These are phyloP conservation scores for Quercus rubra DNA, from an alignment of 306 rosid genomes.

Conservation along the genomic window DNA sequence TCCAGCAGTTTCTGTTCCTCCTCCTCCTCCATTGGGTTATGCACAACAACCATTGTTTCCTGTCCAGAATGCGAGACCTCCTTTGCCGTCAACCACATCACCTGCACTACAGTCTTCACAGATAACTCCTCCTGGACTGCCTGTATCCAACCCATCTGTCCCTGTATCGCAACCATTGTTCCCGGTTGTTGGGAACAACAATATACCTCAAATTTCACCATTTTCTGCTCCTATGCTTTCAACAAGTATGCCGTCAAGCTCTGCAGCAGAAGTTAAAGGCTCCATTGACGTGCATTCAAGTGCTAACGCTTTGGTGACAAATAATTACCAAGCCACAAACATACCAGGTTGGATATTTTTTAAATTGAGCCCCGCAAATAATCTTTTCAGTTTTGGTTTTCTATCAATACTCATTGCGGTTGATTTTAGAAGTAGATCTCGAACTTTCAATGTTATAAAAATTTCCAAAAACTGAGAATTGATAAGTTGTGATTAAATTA, in stretches of 20 bases:
- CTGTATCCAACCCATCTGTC: slow-evolving; percentile 55
- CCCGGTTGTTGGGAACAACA: slow-evolving; percentile 82
- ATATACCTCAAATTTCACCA: slow-evolving; percentile 56
- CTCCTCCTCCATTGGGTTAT: slow-evolving; percentile 62
- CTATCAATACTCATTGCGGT: not conserved
- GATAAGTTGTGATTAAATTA: not conserved
- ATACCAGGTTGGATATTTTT: slow-evolving; percentile 48
- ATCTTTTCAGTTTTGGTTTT: not conserved
- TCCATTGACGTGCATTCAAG: slow-evolving; percentile 52
- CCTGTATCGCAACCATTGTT: slow-evolving; percentile 95
- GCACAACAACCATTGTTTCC: slow-evolving; percentile 93
- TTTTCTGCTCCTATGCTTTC: slow-evolving; percentile 57
- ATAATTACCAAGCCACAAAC: slow-evolving; percentile 39
- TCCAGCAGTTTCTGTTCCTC: slow-evolving; percentile 71
- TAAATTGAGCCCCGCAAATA: not conserved
- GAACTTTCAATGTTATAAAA: not conserved
- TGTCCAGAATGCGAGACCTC: slow-evolving; percentile 79
- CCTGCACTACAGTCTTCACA: slow-evolving; percentile 56
- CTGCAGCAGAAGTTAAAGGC: slow-evolving; percentile 41
- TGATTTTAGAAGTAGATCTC: not conserved
- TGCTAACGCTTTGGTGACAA: slow-evolving; percentile 39
- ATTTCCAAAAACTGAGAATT: not conserved
- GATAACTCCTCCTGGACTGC: slow-evolving; percentile 77
- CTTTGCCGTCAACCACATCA: slow-evolving; percentile 51
- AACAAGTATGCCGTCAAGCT: slow-evolving; percentile 45